Evolutionary conservation across 1,284 basidiomycete genomes (phyloP).

Genomic region (Salmacisia buchloeana): DNA sequence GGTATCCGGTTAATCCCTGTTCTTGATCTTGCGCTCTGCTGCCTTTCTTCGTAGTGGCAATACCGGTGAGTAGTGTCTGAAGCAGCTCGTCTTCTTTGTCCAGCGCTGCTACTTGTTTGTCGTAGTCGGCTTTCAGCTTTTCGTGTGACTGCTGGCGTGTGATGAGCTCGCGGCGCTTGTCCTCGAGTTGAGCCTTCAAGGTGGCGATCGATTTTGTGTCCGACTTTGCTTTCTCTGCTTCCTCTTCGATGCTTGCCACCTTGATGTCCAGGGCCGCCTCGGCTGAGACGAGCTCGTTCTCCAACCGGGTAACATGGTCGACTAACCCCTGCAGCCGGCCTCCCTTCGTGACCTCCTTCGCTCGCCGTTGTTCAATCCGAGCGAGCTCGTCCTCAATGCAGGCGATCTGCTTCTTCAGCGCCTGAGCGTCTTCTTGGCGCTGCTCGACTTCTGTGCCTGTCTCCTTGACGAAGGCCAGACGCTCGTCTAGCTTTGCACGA

Average conservation of each 20-base stretch:
- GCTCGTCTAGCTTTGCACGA: slow-evolving; percentile 50
- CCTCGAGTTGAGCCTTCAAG: slow-evolving; percentile 56
- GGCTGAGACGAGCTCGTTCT: slow-evolving; percentile 79
- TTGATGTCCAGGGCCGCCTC: slow-evolving; percentile 82
- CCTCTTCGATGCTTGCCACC: slow-evolving; percentile 70
- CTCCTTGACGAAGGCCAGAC: slow-evolving; percentile 46
- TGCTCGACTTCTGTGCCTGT: slow-evolving; percentile 40
- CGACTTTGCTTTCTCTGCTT: slow-evolving; percentile 62
- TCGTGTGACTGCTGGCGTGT: slow-evolving; percentile 26
- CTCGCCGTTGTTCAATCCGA: slow-evolving; percentile 56
- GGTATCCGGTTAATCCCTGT: slow-evolving; percentile 73
- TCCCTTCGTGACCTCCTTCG: slow-evolving; percentile 64
- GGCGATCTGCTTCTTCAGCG: slow-evolving; percentile 39
- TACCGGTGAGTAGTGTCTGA: slow-evolving; percentile 86
- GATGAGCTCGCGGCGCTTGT: slow-evolving; percentile 37
- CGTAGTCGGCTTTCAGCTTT: slow-evolving; percentile 61
- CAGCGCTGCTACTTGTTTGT: slow-evolving; percentile 56
- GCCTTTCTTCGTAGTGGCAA: slow-evolving; percentile 57
- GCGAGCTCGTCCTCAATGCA: slow-evolving; percentile 55
- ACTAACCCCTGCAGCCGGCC: slow-evolving; percentile 74
- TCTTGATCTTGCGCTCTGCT: slow-evolving; percentile 59
- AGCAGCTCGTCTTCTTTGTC: slow-evolving; percentile 83
- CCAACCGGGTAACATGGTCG: slow-evolving; percentile 70
- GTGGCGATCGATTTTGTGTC: slow-evolving; percentile 57
- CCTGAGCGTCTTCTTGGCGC: slow-evolving; percentile 50